Percentiles rank a stretch among this genome's conserved stretches.
Conservation (phyloP, 345 rosid species). For the Balakata baccata region DNA sequence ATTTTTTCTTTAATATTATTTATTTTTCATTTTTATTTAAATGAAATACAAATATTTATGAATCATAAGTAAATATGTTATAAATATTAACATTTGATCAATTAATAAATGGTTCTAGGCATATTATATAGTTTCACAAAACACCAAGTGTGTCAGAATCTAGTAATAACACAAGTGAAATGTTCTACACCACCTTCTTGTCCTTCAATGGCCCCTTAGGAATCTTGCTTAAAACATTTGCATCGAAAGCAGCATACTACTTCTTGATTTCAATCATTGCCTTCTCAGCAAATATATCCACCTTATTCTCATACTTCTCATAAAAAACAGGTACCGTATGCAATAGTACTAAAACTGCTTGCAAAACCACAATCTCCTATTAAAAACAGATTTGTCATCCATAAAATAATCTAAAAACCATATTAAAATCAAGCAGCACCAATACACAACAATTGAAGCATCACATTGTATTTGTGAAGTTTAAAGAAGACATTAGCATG, state of each 20-base stretch:
- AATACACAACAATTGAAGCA: background rate
- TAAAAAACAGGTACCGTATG: slow-evolving; percentile 82
- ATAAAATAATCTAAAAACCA: background rate
- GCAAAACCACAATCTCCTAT: slow-evolving; percentile 13
- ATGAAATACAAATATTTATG: too few relatives aligned
- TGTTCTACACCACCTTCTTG: slow-evolving; percentile 62
- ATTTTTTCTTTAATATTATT: too few relatives aligned
- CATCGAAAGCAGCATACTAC: slow-evolving; percentile 68
- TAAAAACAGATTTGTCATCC: background rate
- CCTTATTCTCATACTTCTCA: slow-evolving; percentile 78
- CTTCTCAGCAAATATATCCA: slow-evolving; percentile 77
- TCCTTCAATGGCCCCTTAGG: slow-evolving; percentile 65
- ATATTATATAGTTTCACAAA: slow-evolving; percentile 32
- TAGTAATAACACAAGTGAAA: background rate
- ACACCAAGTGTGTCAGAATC: slow-evolving; percentile 27
- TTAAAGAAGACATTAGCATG: background rate
- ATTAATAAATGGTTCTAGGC: slow-evolving; percentile 26
- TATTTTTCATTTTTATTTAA: too few relatives aligned
- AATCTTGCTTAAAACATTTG: slow-evolving; percentile 86
- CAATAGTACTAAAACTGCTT: slow-evolving; percentile 65
- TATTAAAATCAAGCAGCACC: background rate
- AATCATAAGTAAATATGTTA: too few relatives aligned
- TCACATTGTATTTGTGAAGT: too few relatives aligned
- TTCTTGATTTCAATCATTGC: slow-evolving; percentile 66
- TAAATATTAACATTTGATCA: too few relatives aligned